phyloP scores from a whole-genome alignment of 2,329 filamentous ascomycete species.

The Clonostachys byssicola region DNA sequence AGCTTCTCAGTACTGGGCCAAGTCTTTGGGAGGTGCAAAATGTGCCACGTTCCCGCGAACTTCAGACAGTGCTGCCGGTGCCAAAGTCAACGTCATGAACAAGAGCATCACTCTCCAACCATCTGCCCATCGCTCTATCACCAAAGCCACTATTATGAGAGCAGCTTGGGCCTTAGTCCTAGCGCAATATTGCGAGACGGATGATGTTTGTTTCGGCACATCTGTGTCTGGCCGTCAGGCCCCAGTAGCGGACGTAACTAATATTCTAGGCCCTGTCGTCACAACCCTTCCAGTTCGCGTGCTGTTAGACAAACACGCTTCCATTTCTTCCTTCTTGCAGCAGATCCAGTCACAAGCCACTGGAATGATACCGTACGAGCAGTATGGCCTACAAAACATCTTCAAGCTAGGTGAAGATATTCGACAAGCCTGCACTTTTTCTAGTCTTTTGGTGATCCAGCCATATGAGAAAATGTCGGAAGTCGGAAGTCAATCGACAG shows the following conservation, averaged over 20 bases:
- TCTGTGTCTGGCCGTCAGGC: slow-evolving; percentile 11
- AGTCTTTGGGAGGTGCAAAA: slow-evolving; percentile 4
- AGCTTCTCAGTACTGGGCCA: slow-evolving; percentile 3
- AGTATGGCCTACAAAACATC: slow-evolving; percentile 20
- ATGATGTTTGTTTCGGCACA: slow-evolving; percentile 8
- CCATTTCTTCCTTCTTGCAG: slow-evolving; percentile 5
- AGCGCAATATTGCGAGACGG: slow-evolving; percentile 3
- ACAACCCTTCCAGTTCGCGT: slow-evolving; percentile 4
- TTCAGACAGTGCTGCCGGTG: background rate
- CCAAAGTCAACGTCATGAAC: background rate
- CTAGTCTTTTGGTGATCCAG: slow-evolving; percentile 8
- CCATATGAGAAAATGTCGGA: background rate
- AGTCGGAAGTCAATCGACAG: background rate
- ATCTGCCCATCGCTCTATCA: background rate
- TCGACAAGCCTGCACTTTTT: slow-evolving; percentile 3
- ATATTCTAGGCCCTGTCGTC: slow-evolving; percentile 7
- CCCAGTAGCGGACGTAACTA: slow-evolving; percentile 7
- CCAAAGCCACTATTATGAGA: slow-evolving; percentile 5
- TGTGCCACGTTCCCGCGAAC: background rate
- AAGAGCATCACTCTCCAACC: slow-evolving; percentile 1
- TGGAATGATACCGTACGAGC: slow-evolving; percentile 13
- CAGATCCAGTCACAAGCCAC: slow-evolving; percentile 10
- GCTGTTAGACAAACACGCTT: background rate
- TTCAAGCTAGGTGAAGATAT: slow-evolving; percentile 2
- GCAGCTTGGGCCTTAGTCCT: slow-evolving; percentile 10